Evolutionary conservation across 805 yeast genomes (phyloP), one percentile per base, ranked within the genome.

Genomic region (Wickerhamomyces canadensis): DNA sequence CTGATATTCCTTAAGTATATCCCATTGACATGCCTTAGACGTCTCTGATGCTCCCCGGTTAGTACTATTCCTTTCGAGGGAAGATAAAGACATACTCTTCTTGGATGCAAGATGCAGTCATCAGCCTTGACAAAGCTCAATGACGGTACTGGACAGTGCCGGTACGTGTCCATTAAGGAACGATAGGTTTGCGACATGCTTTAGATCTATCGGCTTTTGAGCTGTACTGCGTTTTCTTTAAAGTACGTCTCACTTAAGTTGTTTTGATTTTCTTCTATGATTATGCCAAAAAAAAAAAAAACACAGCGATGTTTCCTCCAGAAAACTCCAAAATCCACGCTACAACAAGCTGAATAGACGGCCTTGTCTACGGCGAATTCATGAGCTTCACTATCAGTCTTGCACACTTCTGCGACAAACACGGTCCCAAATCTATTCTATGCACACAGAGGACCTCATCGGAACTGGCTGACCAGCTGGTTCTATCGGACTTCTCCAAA

Each of bases 371-470:
- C n/a, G n/a, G n/a, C n/a, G n/a, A n/a, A n/a, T n/a, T n/a, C n/a
- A 50, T 54, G 23, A 61, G 68, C 28, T 74, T 62, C 51, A 70
- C 72, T 10, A 58, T 77, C 9, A 66, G 83, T 16, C 54, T 83
- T 33, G 80, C 86, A 0, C 91, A 83, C 53, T 83, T 83, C 56
- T 83, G 91, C 56, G 91, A 83, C 57, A 70, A 76, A 17, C 89
- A 83, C 52, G 91, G 91, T 0, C 89, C 91, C 0, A 65, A 78
- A 11, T 71, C 78, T 28, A 64, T 83, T 2, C 58, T 79, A 52
- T 80, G 84, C 44, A 79, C 88, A 0, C 85, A 79, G 47, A 46
- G 55, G 19, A 51, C 57, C 3, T 37, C 54, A 2, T 42, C 39
- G 2, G 50, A 45, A 10, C 36, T 44, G n/a, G 35, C 50, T 6